Conservation (phyloP, 2,329 filamentous ascomycete genomes). For the Claviceps citrina region DNA sequence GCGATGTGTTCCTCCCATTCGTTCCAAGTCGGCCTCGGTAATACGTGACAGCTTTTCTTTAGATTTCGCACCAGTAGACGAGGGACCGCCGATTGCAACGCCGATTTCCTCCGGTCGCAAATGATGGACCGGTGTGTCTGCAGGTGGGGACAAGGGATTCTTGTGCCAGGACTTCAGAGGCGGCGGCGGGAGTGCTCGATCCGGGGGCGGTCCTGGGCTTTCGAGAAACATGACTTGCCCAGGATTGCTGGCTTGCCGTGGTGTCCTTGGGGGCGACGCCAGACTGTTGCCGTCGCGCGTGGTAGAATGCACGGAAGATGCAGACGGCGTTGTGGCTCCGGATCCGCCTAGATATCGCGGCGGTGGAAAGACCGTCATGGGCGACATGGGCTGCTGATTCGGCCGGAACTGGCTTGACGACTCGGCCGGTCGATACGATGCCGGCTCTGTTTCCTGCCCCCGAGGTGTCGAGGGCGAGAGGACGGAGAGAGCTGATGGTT, state of each 20-base stretch:
- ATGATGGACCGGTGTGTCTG: not conserved
- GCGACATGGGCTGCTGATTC: not conserved
- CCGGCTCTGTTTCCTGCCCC: not conserved
- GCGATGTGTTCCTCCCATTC: constrained; percentile 5
- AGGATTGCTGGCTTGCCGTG: constrained; percentile 1
- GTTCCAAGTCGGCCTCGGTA: too few species aligned
- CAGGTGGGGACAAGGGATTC: constrained; percentile 3
- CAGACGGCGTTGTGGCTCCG: not conserved
- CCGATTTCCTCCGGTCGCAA: constrained; percentile 1
- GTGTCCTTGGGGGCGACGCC: constrained; percentile 4
- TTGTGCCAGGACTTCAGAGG: constrained; percentile 8
- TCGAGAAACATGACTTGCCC: constrained; percentile 11
- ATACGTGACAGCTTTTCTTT: constrained; percentile 8
- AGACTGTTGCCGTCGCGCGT: not conserved
- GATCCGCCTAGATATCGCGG: not conserved
- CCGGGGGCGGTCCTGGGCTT: constrained; percentile 30
- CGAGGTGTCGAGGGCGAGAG: not conserved
- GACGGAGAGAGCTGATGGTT: constrained; percentile 2
- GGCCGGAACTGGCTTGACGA: not conserved
- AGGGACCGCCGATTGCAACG: constrained; percentile 4
- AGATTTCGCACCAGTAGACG: not conserved
- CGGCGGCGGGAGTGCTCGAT: constrained; percentile 24
- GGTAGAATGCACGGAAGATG: not conserved
- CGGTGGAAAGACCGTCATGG: not conserved
- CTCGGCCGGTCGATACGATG: not conserved